phyloP scores from a whole-genome alignment of 2,329 filamentous ascomycete species.

The Rhynchosporium agropyri region DNA sequence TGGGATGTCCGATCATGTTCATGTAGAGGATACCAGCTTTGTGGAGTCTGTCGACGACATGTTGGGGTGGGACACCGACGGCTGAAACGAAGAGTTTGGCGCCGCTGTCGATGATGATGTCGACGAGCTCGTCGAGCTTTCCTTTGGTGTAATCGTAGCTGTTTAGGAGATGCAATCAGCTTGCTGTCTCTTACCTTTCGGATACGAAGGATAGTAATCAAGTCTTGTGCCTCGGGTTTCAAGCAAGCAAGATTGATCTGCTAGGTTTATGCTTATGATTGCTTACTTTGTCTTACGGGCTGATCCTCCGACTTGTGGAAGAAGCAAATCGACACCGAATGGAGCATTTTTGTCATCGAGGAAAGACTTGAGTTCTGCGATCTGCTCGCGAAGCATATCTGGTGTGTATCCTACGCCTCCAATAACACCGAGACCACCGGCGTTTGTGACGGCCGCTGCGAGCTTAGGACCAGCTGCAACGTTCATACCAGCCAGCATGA shows the following conservation, averaged over 20 bases:
- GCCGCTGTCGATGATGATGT: constrained; percentile 90
- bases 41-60: constrained; percentile 89
- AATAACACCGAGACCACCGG: constrained; percentile 93
- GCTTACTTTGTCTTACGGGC: constrained; percentile 90
- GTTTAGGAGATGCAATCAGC: constrained; percentile 34
- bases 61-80: constrained; percentile 88
- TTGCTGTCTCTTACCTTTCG: background rate
- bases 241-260: background rate
- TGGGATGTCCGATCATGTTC: constrained; percentile 99
- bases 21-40: constrained; percentile 88
- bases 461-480: constrained; percentile 95
- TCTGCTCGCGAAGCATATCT: constrained; percentile 94
- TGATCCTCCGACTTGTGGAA: constrained; percentile 91
- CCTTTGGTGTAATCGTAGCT: constrained; percentile 99
- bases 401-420: constrained; percentile 95
- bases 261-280: constrained; percentile 59
- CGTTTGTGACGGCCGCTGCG: constrained; percentile 95
- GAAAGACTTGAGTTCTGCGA: constrained; percentile 89
- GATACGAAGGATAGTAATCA: constrained; percentile 20
- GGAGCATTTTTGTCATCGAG: constrained; percentile 89
- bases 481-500: constrained; percentile 98
- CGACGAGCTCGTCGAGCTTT: constrained; percentile 87
- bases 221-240: constrained; percentile 17
- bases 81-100: constrained; percentile 95
- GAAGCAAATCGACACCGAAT: constrained; percentile 90